These are phyloP conservation scores for Angomonas deanei DNA, from an alignment of 208 protist species.

Conservation along the genomic window DNA sequence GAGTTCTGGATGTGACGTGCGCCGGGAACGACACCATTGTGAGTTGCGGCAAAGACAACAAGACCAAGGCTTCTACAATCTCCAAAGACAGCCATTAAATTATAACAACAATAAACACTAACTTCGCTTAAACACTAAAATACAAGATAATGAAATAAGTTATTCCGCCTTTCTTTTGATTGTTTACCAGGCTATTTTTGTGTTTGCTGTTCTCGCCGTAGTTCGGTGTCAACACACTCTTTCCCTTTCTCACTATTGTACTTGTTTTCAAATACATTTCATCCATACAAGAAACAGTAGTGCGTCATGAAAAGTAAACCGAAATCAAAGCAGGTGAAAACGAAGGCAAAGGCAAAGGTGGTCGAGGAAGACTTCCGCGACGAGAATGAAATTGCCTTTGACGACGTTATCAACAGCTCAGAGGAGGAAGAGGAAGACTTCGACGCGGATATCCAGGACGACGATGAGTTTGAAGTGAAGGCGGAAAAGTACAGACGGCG, in stretches of 20 bases:
- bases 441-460: slow-evolving; percentile 44
- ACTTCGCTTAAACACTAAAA: no score
- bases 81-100: slow-evolving; percentile 16
- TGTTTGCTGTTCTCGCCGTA: not conserved
- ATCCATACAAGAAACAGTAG: not conserved
- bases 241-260: not conserved
- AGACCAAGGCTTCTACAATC: slow-evolving; percentile 55
- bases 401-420: slow-evolving; percentile 37
- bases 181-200: not conserved
- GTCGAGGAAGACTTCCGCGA: slow-evolving; percentile 7
- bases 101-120: not conserved
- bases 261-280: not conserved
- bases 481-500: slow-evolving; percentile 62
- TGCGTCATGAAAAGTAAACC: slow-evolving; percentile 4
- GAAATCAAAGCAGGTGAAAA: not conserved
- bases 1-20: slow-evolving; percentile 75
- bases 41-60: slow-evolving; percentile 81
- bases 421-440: slow-evolving; percentile 42
- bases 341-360: not conserved
- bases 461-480: slow-evolving; percentile 83
- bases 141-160: not conserved
- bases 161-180: not conserved
- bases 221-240: not conserved
- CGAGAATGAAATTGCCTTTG: slow-evolving; percentile 43
- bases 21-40: slow-evolving; percentile 48